phyloP scores from a whole-genome alignment of 768 basidiomycete species.

The Trametes gibbosa region DNA sequence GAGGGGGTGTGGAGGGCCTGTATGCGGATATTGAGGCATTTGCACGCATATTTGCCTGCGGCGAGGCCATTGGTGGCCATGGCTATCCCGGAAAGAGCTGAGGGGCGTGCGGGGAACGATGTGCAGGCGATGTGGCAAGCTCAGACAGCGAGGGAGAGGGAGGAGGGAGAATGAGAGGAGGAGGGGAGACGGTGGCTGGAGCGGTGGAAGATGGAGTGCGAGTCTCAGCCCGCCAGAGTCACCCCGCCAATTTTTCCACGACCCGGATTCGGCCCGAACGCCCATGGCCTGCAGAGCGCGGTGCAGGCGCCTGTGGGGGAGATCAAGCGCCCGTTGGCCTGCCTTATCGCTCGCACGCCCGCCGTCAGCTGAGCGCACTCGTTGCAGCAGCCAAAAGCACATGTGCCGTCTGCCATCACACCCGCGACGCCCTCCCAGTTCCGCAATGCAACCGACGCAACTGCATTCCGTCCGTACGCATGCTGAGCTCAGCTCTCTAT shows the following conservation, averaged over 20 bases:
- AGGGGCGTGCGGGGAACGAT: not conserved
- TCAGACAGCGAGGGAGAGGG: not conserved
- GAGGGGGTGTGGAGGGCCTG: conserved; percentile 32
- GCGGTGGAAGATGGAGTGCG: not conserved
- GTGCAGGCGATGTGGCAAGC: not conserved
- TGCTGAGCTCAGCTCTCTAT: not conserved
- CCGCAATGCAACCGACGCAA: not conserved
- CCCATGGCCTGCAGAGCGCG: not conserved
- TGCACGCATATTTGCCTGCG: conserved; percentile 50
- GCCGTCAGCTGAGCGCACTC: conserved; percentile 2
- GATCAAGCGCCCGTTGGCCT: not conserved
- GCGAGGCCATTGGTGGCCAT: conserved; percentile 27
- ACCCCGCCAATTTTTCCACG: conserved; percentile 15
- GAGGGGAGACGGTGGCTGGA: not conserved
- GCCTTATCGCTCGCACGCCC: not conserved
- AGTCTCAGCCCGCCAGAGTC: conserved; percentile 6
- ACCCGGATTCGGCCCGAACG: conserved; percentile 11
- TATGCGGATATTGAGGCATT: conserved; percentile 71
- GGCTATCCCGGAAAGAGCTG: conserved; percentile 1
- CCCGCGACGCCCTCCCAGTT: not conserved
- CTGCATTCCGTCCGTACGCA: not conserved
- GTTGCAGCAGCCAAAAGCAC: not conserved
- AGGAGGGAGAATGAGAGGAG: not conserved
- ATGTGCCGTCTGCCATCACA: not conserved
- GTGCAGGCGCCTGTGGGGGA: not conserved